phyloP scores from a whole-genome alignment of 1,284 basidiomycete species.

The Trichosporon asahii region DNA sequence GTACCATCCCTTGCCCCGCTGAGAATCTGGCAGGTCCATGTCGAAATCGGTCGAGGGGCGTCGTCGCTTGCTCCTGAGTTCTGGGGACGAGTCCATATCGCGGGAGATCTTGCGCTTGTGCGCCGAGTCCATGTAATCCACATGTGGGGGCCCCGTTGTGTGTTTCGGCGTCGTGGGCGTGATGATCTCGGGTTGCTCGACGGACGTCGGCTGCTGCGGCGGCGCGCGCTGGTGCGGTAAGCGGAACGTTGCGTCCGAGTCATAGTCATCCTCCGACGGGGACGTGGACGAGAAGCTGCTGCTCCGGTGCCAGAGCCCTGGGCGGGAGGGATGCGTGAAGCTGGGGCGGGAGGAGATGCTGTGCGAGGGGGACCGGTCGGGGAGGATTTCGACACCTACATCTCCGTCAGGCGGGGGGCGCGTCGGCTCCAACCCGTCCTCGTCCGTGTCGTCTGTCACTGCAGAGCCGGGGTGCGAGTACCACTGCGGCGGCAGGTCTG shows the following conservation, averaged over 20 bases:
- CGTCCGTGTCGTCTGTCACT: conserved; percentile 17
- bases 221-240: conserved; percentile 15
- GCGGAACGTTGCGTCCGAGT: conserved; percentile 34
- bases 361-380: conserved; percentile 23
- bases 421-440: conserved; percentile 20
- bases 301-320: conserved; percentile 12
- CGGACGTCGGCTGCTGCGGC: conserved; percentile 2
- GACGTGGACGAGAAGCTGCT: conserved; percentile 29
- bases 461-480: neutral
- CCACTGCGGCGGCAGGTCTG: neutral
- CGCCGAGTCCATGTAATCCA: conserved; percentile 3
- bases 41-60: conserved; percentile 30
- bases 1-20: conserved; percentile 32
- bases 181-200: conserved; percentile 17
- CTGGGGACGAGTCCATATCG: neutral
- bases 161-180: conserved; percentile 24
- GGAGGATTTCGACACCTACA: conserved; percentile 27
- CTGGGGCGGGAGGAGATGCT: conserved; percentile 13
- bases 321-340: neutral
- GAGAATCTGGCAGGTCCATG: conserved; percentile 19
- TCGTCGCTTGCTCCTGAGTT: neutral
- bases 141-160: neutral
- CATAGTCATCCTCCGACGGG: conserved; percentile 31
- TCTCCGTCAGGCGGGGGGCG: conserved; percentile 21
- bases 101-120: conserved; percentile 6